phyloP scores from a whole-genome alignment of 2,329 filamentous ascomycete genomes.

The Leptoxyphium fumago region DNA sequence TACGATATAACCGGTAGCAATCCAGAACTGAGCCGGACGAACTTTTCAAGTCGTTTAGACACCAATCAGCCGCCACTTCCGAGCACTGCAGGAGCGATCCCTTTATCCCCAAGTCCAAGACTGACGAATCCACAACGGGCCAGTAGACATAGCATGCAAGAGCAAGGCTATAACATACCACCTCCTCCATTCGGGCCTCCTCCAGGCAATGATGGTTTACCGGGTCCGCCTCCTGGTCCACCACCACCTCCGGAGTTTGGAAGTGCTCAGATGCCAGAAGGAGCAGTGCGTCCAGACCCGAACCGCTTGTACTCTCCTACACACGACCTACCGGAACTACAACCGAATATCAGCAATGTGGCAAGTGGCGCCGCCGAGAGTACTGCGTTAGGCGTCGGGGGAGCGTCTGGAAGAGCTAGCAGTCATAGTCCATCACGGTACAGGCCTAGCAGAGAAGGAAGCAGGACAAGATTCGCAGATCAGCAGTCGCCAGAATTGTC shows the following conservation, averaged over 20 bases:
- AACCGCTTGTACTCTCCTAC: constrained; percentile 16
- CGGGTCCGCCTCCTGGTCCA: constrained; percentile 20
- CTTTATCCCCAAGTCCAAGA: neutral
- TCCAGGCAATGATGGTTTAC: constrained; percentile 7
- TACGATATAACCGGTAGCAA: constrained; percentile 28
- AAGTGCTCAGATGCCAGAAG: constrained; percentile 21
- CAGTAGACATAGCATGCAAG: neutral
- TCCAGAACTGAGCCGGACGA: constrained; percentile 27
- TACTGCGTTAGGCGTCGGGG: constrained; percentile 4
- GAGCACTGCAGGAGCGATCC: constrained; percentile 15
- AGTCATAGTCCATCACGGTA: constrained; percentile 16
- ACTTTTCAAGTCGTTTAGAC: constrained; percentile 9
- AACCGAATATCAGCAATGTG: constrained; percentile 5
- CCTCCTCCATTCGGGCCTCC: constrained; percentile 13
- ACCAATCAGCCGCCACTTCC: constrained; percentile 20
- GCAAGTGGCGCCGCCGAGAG: constrained; percentile 12
- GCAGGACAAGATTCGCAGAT: neutral
- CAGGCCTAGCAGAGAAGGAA: constrained; percentile 1
- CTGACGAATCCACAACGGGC: neutral
- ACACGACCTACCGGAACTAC: constrained; percentile 18
- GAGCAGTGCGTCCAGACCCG: constrained; percentile 25
- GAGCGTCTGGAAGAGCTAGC: constrained; percentile 5
- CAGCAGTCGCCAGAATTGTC: neutral
- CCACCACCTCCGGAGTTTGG: constrained; percentile 18
- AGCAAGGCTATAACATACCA: constrained; percentile 6